These are phyloP conservation scores for Colletotrichum magnum DNA, from an alignment of 2,329 filamentous ascomycete species.

Conservation along the genomic window DNA sequence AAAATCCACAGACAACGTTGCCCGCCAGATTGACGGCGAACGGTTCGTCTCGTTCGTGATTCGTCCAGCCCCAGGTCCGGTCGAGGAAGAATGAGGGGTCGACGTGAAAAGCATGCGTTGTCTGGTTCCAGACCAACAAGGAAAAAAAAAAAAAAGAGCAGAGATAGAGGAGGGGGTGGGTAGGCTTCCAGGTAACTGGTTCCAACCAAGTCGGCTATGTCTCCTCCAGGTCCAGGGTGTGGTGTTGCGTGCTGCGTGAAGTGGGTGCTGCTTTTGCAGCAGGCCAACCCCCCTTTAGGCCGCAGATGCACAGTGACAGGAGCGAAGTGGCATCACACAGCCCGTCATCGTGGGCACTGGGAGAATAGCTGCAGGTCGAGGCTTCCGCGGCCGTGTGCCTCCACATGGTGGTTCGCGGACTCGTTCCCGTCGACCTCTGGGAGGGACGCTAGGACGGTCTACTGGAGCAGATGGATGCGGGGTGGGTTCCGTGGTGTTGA, in stretches of 20 bases:
- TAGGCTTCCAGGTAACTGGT: slow-evolving; percentile 27
- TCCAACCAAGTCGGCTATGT: slow-evolving; percentile 5
- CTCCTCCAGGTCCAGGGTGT: not conserved
- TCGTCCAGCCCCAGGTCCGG: not conserved
- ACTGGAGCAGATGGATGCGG: slow-evolving; percentile 4
- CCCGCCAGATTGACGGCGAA: too few relatives aligned
- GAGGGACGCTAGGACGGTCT: not conserved
- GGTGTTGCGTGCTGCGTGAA: slow-evolving; percentile 10
- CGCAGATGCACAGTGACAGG: slow-evolving; percentile 20
- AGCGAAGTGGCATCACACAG: slow-evolving; percentile 26
- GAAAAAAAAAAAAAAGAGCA: not conserved
- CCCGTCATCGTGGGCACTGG: slow-evolving; percentile 19
- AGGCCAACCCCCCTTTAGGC: slow-evolving; percentile 8
- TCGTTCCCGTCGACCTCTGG: not conserved
- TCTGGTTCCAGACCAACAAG: not conserved
- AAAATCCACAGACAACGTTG: too few relatives aligned
- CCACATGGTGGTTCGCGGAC: slow-evolving; percentile 2
- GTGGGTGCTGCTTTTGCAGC: slow-evolving; percentile 5
- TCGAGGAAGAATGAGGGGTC: not conserved
- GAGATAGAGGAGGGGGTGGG: not conserved
- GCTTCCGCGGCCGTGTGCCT: slow-evolving; percentile 6
- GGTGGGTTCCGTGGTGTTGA: not conserved
- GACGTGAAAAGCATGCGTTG: not conserved
- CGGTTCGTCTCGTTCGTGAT: too few relatives aligned
- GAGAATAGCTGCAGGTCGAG: slow-evolving; percentile 34